These are phyloP conservation scores for Secale cereale DNA, from an alignment of 176 grass and related monocot genomes.

Conservation along the genomic window DNA sequence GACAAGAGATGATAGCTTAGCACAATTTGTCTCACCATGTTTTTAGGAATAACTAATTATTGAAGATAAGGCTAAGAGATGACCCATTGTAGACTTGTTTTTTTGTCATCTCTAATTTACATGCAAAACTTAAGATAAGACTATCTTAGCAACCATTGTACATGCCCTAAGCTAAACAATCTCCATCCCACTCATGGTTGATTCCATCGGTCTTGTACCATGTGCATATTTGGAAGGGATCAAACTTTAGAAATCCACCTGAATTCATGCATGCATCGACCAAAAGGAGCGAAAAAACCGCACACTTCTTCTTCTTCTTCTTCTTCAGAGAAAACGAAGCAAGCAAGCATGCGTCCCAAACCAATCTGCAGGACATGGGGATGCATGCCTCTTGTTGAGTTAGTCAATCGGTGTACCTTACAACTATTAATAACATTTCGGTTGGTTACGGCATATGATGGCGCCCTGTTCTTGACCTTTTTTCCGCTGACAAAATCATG, in stretches of 20 bases:
- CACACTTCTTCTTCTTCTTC: background rate
- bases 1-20: too few species aligned
- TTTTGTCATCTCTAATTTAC: too few species aligned
- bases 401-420: background rate
- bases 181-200: background rate
- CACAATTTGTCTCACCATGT: too few species aligned
- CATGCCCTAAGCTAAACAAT: constrained; percentile 39
- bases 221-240: background rate
- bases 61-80: too few species aligned
- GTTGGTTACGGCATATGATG: constrained; percentile 22
- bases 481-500: background rate
- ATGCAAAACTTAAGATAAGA: too few species aligned
- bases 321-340: background rate
- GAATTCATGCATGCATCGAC: constrained; percentile 4
- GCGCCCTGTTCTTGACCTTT: background rate
- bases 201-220: background rate
- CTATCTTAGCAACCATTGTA: too few species aligned
- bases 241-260: background rate
- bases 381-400: background rate
- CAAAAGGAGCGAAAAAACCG: background rate
- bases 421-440: background rate
- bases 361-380: background rate
- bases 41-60: too few species aligned
- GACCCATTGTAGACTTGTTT: too few species aligned
- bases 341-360: background rate